Evolutionary conservation across 2,329 filamentous ascomycete genomes (phyloP), one percentile per base, ranked within the genome.

Genomic region (Colletotrichum cuscutae): DNA sequence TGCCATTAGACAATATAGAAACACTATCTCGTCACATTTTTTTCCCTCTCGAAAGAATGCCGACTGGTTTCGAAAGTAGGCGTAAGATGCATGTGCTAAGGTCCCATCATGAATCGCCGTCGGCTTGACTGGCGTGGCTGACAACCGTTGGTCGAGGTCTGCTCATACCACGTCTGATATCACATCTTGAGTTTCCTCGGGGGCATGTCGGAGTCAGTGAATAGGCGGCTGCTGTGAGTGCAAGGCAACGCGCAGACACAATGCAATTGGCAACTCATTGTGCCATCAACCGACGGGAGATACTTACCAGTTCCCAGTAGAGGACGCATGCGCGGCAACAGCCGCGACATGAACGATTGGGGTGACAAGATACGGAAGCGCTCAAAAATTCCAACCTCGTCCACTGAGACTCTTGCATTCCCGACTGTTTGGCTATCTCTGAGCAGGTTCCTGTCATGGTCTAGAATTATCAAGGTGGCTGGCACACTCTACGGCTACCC

Each of bases 401-500:
- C 70, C 65, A 70, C 26, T 46, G 58, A 64, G 7, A 60, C 70
- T 54, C 8, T 37, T 46, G 35, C 53, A 64, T 68, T 59, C 69
- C 59, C 53, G 59, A 59, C 24, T 12, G 5, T 68, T 54, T 37
- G 26, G 65, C 65, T 53, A 28, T 49, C 24, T 56, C 30, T 28
- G 32, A 30, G 37, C 56, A 8, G 26, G 19, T 12, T 35, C 52
- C 1, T 19, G 42, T 49, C 42, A 49, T 19, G 42, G 15, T 49
- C 42, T n/a, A 9, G 42, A 49, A 49, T 19, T 19, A 49, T n/a
- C 62, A 46, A 22, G 32, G 56, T 49, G 54, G 70, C 30, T 11
- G 22, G 56, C 37, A 22, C 37, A 19, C 19, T 42, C 49, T 49
- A 42, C 28, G 53, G 32, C 32, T 35, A 8, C 32, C 12, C 37